Conservation (phyloP, 306 rosid genomes). For the Medicago arabica region DNA sequence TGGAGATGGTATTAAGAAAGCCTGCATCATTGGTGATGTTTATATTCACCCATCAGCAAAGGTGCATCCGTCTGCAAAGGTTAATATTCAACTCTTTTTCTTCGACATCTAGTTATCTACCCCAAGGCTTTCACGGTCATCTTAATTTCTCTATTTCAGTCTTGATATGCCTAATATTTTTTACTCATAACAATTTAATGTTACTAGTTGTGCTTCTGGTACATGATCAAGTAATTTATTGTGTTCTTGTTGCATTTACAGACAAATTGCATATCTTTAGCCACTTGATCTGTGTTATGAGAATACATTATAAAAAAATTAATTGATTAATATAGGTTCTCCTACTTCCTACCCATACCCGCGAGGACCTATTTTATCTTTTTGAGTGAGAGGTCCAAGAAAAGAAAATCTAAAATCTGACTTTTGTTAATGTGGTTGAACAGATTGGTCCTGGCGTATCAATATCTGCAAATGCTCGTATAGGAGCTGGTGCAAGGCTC, state of each 20-base stretch:
- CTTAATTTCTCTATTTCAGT: conserved; percentile 2
- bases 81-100: conserved; percentile 38
- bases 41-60: conserved; percentile 95
- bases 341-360: neutral
- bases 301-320: neutral
- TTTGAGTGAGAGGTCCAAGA: neutral
- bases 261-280: conserved; percentile 21
- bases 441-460: conserved; percentile 98
- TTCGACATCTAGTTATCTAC: neutral
- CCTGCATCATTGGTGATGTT: conserved; percentile 82
- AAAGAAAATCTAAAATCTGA: conserved; percentile 22
- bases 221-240: neutral
- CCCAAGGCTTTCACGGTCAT: conserved; percentile 18
- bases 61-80: conserved; percentile 95
- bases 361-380: neutral
- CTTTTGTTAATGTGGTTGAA: conserved; percentile 35
- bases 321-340: conserved; percentile 12
- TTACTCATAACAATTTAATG: conserved; percentile 2
- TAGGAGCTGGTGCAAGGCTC: conserved; percentile 94
- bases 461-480: conserved; percentile 96
- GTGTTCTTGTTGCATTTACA: conserved; percentile 8
- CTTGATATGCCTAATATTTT: neutral
- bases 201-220: conserved; percentile 22
- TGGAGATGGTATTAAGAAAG: conserved; percentile 74
- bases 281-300: conserved; percentile 15